Base-by-base conservation (phyloP, 441 rosid species). In the Brassica balearica region DNA sequence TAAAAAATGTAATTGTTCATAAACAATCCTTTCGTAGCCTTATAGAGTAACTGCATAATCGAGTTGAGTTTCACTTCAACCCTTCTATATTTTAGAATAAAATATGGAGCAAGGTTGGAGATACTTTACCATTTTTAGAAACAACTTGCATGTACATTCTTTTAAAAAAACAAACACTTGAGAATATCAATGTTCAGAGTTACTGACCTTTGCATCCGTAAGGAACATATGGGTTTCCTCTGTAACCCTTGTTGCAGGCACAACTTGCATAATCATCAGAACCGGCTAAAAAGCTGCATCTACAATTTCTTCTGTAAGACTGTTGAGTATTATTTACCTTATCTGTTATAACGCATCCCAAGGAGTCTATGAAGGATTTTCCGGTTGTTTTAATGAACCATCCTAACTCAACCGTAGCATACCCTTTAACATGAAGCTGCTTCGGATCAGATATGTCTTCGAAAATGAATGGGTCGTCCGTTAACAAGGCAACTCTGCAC, bases 191-290 rank as follows among this genome's bases (percentile, higher is more conserved):
- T n/a, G n/a, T 58, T 20, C n/a, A 58, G 12, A 56, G 10, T 56
- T 20, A 59, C 63, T 59, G 29, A 59, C 63, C 63, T 59, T 20
- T 59, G 63, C 63, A 59, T 59, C 63, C 63, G n/a, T 2, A 2
- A 7, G 63, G 63, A 59, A 59, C 63, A 10, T 59, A 59, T 59
- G 63, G 63, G 63, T 59, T 59, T 2, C 63, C 63, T 59, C 63
- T 59, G 0, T 59, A 59, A 59, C 63, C 63, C 29, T 59, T 59
- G 63, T 22, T 22, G 63, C 63, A 59, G 14, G 63, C 63, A 59
- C 63, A 59, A 4, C 63, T 59, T 59, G 12, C 2, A 22, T 59
- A 59, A 32, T 23, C 1, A 10, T 1, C 29, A 59, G 2, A 1
- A 10, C 2, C 6, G 2, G 27, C 12, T 20, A 23, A 59, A 59